phyloP scores from a whole-genome alignment of 2,329 filamentous ascomycete genomes.

The Trichoderma aggressivum region DNA sequence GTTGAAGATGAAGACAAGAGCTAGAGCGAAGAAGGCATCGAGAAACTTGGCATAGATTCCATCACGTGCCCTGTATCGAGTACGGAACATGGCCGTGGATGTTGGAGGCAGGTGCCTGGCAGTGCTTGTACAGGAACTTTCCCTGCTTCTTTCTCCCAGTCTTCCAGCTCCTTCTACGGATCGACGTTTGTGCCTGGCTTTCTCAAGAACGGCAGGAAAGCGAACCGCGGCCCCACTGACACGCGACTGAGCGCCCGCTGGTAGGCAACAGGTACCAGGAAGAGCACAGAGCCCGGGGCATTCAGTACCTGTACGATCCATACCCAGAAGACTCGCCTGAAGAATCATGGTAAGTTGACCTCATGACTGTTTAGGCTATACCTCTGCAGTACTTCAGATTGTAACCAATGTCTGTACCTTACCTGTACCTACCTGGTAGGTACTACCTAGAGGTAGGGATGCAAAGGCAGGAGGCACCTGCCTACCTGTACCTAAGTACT shows the following conservation, averaged over 20 bases:
- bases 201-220: not conserved
- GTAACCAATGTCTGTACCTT: no score
- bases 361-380: not conserved
- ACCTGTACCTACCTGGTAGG: no score
- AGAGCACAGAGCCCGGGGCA: not conserved
- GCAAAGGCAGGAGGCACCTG: not conserved
- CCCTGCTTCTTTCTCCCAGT: not conserved
- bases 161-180: not conserved
- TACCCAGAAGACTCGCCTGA: not conserved
- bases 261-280: not conserved
- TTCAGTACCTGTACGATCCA: not conserved
- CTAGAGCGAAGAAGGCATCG: not conserved
- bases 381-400: not conserved
- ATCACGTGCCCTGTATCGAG: not conserved
- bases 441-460: no score
- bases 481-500: not conserved
- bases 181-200: not conserved
- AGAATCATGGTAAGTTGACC: not conserved
- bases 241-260: conserved; percentile 14
- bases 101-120: not conserved
- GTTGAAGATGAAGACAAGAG: not conserved
- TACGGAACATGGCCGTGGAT: not conserved
- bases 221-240: conserved; percentile 3
- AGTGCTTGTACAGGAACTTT: not conserved
- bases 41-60: not conserved